Evolutionary conservation across 2,329 filamentous ascomycete genomes (phyloP).

Genomic region (Myriosclerotinia duriaeana): DNA sequence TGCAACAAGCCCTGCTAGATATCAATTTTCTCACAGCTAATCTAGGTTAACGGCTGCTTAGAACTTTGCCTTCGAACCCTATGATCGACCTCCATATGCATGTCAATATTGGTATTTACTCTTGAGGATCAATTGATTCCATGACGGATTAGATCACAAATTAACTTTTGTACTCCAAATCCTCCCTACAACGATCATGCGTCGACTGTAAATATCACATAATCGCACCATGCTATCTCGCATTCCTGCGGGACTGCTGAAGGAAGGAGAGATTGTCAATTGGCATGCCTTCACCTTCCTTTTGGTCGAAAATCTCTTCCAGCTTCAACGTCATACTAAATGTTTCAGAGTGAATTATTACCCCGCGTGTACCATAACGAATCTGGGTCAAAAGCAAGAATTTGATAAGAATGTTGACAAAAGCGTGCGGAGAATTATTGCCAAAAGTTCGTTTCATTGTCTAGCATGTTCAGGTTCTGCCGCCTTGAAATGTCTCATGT

Average conservation of each 20-base stretch:
- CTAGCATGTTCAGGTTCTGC: too few species aligned
- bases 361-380: not conserved
- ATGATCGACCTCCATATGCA: not conserved
- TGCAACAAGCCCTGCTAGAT: not conserved
- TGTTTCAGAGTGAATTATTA: not conserved
- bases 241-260: not conserved
- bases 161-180: too few species aligned
- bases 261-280: not conserved
- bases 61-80: too few species aligned
- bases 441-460: too few species aligned
- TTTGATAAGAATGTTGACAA: not conserved
- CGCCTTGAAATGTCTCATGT: not conserved
- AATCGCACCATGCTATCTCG: not conserved
- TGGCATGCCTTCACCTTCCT: not conserved
- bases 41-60: not conserved
- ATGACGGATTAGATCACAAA: not conserved
- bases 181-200: not conserved
- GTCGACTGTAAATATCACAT: not conserved
- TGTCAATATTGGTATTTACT: too few species aligned
- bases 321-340: not conserved
- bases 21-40: not conserved
- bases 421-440: accelerated
- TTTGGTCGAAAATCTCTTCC: accelerated
- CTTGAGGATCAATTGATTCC: too few species aligned
- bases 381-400: not conserved